Base-by-base conservation (phyloP, 2,329 filamentous ascomycete species). In the Aspergillus ustus region DNA sequence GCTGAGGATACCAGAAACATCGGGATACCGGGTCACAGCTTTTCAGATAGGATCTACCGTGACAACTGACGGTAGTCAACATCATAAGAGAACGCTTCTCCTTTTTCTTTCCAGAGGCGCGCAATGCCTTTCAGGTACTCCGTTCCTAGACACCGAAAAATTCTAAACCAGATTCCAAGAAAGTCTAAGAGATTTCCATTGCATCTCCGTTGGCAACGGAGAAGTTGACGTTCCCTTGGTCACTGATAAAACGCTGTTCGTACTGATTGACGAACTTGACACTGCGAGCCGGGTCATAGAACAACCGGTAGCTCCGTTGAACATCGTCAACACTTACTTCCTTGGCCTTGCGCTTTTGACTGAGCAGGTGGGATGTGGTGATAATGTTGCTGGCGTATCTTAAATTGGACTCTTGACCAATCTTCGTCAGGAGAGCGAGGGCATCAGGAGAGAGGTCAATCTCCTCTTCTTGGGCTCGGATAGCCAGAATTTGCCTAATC, bases 371-470 rank as follows among this genome's bases (percentile, higher is more conserved):
- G 5, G 92, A 95, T 1, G 95, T 97, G 22, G 91, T 96, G 78
- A 99, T 97, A 59, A 99, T 88, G 76, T 99, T 97, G 81, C 92
- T 96, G n/a, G 93, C 94, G 75, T 99, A 99, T 69, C 95, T 86
- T 54, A 99, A 84, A 25, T 94, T 94, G 1, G 93, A 89, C 77
- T 99, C 95, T 72, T 93, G 87, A 31, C 93, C 95, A 70, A 98
- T 96, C 83, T 98, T 98, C 64, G 95, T 96, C 43, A 99, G 86
- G 15, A 99, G 85, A 1, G 93, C 93, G 13, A 99, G 85, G 0
- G 95, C 94, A 74, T 98, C 93, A 6, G 93, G 85, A 0, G 91
- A 91, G 37, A 97, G 81, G 66, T 99, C 95, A 52, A 99, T 89
- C 75, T 99, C 95, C 76, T 99, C 95, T 78, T 99, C 95, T 74